Base-by-base conservation (phyloP, 1,284 basidiomycete genomes). In the Peniophora sp. region DNA sequence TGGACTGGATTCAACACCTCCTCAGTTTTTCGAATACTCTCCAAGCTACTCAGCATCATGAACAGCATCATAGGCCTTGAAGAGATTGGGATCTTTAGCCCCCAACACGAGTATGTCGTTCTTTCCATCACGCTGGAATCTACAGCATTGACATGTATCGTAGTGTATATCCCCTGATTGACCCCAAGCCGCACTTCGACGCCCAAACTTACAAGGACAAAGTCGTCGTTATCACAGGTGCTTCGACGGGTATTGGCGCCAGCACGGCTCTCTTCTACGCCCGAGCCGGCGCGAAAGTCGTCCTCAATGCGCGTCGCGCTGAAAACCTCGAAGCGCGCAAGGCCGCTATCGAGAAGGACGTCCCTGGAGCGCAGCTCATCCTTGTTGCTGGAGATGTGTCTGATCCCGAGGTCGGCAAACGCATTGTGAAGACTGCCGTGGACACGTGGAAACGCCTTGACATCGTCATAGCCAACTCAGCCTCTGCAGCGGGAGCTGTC, bases 181-280 rank as follows among this genome's bases (percentile, higher is more conserved):
- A 45, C 44, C 44, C 44, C 12, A 24, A 45, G 44, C 20, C 19
- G 44, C n/a, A 10, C 20, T 45, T 22, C 10, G 19, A n/a, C 3
- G n/a, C 44, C 19, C 44, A 45, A 20, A 20, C 44, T 25, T 45
- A 23, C 44, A 45, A 45, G 23, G 44, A 22, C 23, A n/a, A 45
- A 23, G 44, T 45, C 23, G 44, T 45, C 23, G 9, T 45, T n/a
- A n/a, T 45, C 44, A 45, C 44, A 3, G 44, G 44, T 22, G 44
- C 12, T 22, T 45, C 44, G 44, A n/a, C n/a, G 12, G 44, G 44
- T n/a, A 45, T 45, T 10, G 44, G 44, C n/a, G n/a, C 22, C 20
- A 45, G 6, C n/a, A 45, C 20, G 19, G 44, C 44, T 9, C 44
- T 45, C 8, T 45, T 45, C 44, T 45, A 45, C 44, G 44, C 44